Percentiles rank a stretch among this genome's conserved stretches.
phyloP scores from a whole-genome alignment of 2,329 filamentous ascomycete species.

The Aspergillus bombycis region DNA sequence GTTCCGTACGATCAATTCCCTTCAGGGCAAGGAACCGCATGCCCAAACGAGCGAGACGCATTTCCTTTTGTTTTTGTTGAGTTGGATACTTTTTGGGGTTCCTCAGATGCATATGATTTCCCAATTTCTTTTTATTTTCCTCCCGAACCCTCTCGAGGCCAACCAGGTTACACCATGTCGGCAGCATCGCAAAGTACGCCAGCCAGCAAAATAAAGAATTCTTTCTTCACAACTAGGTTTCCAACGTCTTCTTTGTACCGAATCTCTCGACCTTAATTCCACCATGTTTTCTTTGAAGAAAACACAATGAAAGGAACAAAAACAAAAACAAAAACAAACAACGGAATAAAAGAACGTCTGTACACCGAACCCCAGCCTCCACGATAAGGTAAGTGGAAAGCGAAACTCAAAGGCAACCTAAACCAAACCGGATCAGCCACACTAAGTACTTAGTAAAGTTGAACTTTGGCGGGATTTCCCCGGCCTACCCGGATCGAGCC shows the following conservation, averaged over 20 bases:
- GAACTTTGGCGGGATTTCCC: too few relatives aligned
- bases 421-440: neutral
- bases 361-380: neutral
- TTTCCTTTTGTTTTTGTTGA: neutral
- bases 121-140: neutral
- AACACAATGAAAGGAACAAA: neutral
- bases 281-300: neutral
- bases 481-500: too few relatives aligned
- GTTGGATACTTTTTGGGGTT: neutral
- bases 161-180: neutral
- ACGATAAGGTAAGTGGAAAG: neutral
- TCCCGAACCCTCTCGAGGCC: neutral
- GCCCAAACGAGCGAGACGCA: neutral
- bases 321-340: neutral
- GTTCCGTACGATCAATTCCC: neutral
- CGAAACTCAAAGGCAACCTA: neutral
- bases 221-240: neutral
- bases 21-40: neutral
- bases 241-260: neutral
- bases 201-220: neutral
- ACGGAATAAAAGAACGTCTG: too few relatives aligned
- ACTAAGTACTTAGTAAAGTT: too few relatives aligned
- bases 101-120: neutral
- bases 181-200: neutral
- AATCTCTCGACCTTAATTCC: too few relatives aligned